These are phyloP conservation scores for Phallus indusiatus DNA, from an alignment of 768 basidiomycete genomes.

Conservation along the genomic window DNA sequence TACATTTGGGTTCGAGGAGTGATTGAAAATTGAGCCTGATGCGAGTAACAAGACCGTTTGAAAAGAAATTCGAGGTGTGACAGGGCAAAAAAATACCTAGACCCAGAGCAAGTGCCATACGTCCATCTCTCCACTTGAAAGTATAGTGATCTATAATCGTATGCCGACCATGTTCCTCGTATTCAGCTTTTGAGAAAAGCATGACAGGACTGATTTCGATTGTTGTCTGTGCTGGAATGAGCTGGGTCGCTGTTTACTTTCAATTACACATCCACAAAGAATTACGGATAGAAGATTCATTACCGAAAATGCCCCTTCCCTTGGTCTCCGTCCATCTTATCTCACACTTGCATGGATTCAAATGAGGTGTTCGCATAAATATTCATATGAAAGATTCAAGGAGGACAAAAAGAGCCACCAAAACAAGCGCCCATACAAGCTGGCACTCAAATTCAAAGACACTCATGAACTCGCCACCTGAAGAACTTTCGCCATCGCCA, in stretches of 20 bases:
- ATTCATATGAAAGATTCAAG: too few species aligned
- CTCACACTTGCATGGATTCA: conserved; percentile 6
- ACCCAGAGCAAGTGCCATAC: conserved; percentile 71
- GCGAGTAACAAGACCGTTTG: neutral
- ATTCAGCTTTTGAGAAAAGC: conserved; percentile 64
- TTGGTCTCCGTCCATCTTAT: conserved; percentile 26
- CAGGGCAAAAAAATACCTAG: conserved; percentile 48
- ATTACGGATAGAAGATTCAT: conserved; percentile 14
- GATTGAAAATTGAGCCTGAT: conserved; percentile 76
- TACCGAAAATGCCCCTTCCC: conserved; percentile 61
- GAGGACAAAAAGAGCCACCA: too few species aligned
- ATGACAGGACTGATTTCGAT: conserved; percentile 82
- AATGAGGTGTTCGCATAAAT: conserved; percentile 1
- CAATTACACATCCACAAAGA: neutral
- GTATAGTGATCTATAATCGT: conserved; percentile 69
- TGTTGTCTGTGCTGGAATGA: conserved; percentile 51
- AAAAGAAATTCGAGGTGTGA: neutral
- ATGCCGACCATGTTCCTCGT: conserved; percentile 48
- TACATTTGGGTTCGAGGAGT: conserved; percentile 60
- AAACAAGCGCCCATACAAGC: too few species aligned
- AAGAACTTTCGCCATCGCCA: conserved; percentile 8
- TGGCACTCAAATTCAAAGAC: too few species aligned
- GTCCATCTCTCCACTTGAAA: conserved; percentile 64
- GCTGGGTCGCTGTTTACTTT: neutral
- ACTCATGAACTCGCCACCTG: conserved; percentile 10